A percentile compares a stretch with the other conserved stretches of the same genome.
Evolutionary conservation across 2,329 filamentous ascomycete species (phyloP).

Genomic region (Parafenestella ontariensis): DNA sequence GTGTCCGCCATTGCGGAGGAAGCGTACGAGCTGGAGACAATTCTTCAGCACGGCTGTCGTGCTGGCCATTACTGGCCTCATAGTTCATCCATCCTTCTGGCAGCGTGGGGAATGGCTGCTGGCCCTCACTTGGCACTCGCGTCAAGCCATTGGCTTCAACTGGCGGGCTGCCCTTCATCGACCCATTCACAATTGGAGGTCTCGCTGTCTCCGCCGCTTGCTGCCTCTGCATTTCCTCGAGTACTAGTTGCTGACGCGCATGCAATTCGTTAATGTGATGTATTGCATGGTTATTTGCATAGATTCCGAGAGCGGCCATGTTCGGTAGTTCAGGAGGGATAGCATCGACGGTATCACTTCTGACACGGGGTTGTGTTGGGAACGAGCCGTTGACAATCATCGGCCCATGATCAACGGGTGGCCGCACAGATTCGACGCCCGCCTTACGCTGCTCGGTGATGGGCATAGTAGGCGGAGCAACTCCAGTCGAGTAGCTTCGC

Average conservation of each 20-base stretch:
- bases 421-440: slow-evolving; percentile 37
- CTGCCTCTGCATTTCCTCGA: slow-evolving; percentile 44
- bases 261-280: slow-evolving; percentile 37
- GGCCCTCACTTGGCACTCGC: slow-evolving; percentile 30
- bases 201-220: slow-evolving; percentile 29
- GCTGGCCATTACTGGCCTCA: slow-evolving; percentile 31
- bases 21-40: slow-evolving; percentile 40
- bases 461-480: slow-evolving; percentile 18
- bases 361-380: slow-evolving; percentile 33
- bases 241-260: slow-evolving; percentile 39
- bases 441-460: slow-evolving; percentile 31
- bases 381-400: slow-evolving; percentile 52
- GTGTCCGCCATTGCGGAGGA: slow-evolving; percentile 39
- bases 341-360: slow-evolving; percentile 36
- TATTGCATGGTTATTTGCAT: slow-evolving; percentile 28
- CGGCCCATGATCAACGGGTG: slow-evolving; percentile 40
- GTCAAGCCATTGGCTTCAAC: slow-evolving; percentile 29
- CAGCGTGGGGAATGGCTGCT: slow-evolving; percentile 35
- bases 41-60: slow-evolving; percentile 30
- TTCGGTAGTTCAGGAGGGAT: slow-evolving; percentile 26
- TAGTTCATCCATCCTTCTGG: slow-evolving; percentile 40
- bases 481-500: slow-evolving; percentile 49
- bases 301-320: slow-evolving; percentile 31
- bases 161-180: slow-evolving; percentile 21
- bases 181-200: slow-evolving; percentile 36